Percentiles rank a stretch among this genome's conserved stretches.
phyloP scores from a whole-genome alignment of 257 asterid species.

The Rubia yunnanensis region DNA sequence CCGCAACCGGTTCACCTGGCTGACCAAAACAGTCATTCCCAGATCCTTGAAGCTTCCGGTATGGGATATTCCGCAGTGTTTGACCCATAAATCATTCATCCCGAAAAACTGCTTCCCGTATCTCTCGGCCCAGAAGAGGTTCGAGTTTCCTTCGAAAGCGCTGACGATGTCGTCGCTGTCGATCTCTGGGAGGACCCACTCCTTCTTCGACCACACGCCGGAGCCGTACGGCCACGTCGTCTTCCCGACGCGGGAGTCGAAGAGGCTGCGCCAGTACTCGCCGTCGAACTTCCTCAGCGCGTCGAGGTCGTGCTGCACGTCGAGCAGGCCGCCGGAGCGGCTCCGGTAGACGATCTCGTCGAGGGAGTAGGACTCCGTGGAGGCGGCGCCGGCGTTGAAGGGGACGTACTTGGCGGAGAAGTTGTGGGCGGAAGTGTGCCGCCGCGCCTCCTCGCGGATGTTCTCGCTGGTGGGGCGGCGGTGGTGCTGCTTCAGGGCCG shows the following conservation, averaged over 20 bases:
- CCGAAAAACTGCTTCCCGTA: slow-evolving; percentile 75
- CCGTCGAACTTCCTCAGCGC: slow-evolving; percentile 69
- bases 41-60: slow-evolving; percentile 76
- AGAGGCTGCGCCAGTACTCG: slow-evolving; percentile 55
- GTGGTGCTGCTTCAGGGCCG: slow-evolving; percentile 35
- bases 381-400: slow-evolving; percentile 41
- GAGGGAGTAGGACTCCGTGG: slow-evolving; percentile 55
- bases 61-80: slow-evolving; percentile 77
- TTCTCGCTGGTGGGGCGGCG: slow-evolving; percentile 67
- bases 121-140: slow-evolving; percentile 84
- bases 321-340: slow-evolving; percentile 79
- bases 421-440: slow-evolving; percentile 42
- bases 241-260: slow-evolving; percentile 78
- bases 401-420: slow-evolving; percentile 76
- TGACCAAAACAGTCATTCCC: slow-evolving; percentile 82
- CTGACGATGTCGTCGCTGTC: slow-evolving; percentile 64
- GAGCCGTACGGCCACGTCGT: slow-evolving; percentile 87
- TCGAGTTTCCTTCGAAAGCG: slow-evolving; percentile 69
- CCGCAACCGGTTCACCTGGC: slow-evolving; percentile 64
- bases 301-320: slow-evolving; percentile 72
- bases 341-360: slow-evolving; percentile 79
- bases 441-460: slow-evolving; percentile 85
- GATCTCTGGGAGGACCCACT: slow-evolving; percentile 79
- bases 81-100: slow-evolving; percentile 80
- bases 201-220: slow-evolving; percentile 88